Evolutionary conservation across 129 eudicot species (phyloP), one percentile per base, ranked within the genome.

Genomic region (Centrapalus pauciflorus): DNA sequence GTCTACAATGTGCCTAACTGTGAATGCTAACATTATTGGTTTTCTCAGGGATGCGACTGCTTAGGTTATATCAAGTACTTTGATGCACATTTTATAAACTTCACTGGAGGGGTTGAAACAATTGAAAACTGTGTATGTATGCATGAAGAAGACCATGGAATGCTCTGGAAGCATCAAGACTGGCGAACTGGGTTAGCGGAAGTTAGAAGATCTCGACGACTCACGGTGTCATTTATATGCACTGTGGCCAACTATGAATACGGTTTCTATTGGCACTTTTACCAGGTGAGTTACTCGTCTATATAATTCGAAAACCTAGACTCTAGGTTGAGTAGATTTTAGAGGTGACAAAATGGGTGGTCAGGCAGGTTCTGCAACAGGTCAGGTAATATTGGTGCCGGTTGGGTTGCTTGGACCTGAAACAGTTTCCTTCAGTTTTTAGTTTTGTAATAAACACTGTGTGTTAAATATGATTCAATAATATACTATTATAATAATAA

Each of bases 101-200:
- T 90, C 78, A 90, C 95, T 11, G 97, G 97, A 52, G 97, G 95
- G 4, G 88, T 90, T 51, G 97, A 90, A 69, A 90, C 88, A 3
- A 90, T 81, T 79, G 97, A 90, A 73, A 90, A 90, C 59, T 86
- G 90, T 77, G 97, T 90, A 28, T 89, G 97, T 37, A 37, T 90
- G 82, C 97, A 90, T 63, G 97, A 90, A 55, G 97, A 90, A 74
- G 97, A 90, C 54, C 85, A 83, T 69, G 95, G 97, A 40, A 83
- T 90, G 63, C 83, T 90, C 8, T 90, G 97, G 97, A 90, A 90
- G 86, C 97, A 90, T 62, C 97, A 90, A 67, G 97, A 90, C 64
- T 90, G 97, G 97, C 79, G 97, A 86, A 90, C 95, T 62, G 97
- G 97, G 58, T 82, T 80, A 57, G 90, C 97, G 4, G 97, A 90